These are phyloP conservation scores for Ustilago sp. DNA, from an alignment of 1,284 basidiomycete genomes.

Conservation along the genomic window DNA sequence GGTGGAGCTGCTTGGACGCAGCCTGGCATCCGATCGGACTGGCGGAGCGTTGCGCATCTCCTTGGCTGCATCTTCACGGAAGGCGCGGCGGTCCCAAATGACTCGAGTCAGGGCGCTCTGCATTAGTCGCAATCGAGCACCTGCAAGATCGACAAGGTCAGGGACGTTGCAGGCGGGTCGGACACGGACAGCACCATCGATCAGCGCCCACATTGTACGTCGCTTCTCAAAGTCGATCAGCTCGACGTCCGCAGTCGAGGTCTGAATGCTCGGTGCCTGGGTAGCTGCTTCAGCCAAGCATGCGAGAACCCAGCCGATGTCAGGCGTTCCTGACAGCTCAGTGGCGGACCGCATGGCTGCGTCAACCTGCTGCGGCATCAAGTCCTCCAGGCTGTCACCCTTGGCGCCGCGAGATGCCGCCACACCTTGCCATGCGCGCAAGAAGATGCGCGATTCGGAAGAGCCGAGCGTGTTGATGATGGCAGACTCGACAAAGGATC, in stretches of 20 bases:
- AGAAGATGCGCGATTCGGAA: conserved; percentile 57
- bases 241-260: conserved; percentile 35
- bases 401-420: conserved; percentile 43
- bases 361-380: conserved; percentile 43
- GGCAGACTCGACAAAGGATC: conserved; percentile 65
- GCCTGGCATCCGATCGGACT: conserved; percentile 24
- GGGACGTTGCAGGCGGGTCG: conserved; percentile 43
- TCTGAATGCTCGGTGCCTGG: conserved; percentile 32
- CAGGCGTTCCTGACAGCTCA: conserved; percentile 50
- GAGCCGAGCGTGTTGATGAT: conserved; percentile 59
- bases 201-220: conserved; percentile 58
- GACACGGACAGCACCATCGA: conserved; percentile 53
- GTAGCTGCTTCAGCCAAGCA: conserved; percentile 59
- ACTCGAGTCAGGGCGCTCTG: conserved; percentile 55
- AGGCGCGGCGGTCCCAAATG: conserved; percentile 59
- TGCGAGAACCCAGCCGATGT: conserved; percentile 65
- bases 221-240: conserved; percentile 64
- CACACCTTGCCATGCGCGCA: conserved; percentile 65
- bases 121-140: conserved; percentile 54
- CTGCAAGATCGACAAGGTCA: conserved; percentile 54
- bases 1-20: conserved; percentile 34
- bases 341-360: conserved; percentile 23
- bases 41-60: conserved; percentile 54
- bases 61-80: conserved; percentile 62
- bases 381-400: conserved; percentile 49